Conservation (phyloP, 768 basidiomycete species). For the Trametes punicea region DNA sequence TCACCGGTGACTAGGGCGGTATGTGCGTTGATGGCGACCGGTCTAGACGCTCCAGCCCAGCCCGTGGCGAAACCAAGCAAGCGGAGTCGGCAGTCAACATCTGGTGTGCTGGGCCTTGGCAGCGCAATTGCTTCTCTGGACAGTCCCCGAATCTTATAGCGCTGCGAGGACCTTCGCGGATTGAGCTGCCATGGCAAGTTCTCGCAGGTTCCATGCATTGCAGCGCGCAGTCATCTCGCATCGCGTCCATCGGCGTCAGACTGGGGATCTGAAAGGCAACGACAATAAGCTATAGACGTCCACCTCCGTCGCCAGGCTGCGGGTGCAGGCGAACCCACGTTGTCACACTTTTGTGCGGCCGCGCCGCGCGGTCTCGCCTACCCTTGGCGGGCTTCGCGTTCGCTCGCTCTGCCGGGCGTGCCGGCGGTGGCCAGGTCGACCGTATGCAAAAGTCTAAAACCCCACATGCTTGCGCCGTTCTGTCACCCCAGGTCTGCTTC, state of each 20-base stretch:
- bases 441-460: slow-evolving; percentile 8
- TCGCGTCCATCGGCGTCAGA: not conserved
- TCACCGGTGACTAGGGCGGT: too few species aligned
- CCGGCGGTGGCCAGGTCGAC: not conserved
- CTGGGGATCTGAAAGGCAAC: not conserved
- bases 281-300: not conserved
- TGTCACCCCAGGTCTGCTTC: not conserved
- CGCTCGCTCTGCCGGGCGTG: not conserved
- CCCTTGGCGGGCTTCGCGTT: not conserved
- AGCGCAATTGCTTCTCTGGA: too few species aligned
- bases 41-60: not conserved
- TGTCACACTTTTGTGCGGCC: not conserved
- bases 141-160: not conserved
- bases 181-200: not conserved
- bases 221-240: not conserved
- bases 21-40: not conserved
- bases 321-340: not conserved
- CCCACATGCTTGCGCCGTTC: slow-evolving; percentile 9
- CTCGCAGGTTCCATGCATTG: slow-evolving; percentile 1
- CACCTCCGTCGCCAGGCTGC: not conserved
- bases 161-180: not conserved
- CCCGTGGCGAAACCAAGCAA: not conserved
- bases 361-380: too few species aligned
- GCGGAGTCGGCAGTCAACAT: not conserved
- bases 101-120: too few species aligned